Percentiles rank a stretch among this genome's conserved stretches.
These are phyloP conservation scores for Aspergillus costaricaensis DNA, from an alignment of 2,329 filamentous ascomycete species.

Conservation along the genomic window DNA sequence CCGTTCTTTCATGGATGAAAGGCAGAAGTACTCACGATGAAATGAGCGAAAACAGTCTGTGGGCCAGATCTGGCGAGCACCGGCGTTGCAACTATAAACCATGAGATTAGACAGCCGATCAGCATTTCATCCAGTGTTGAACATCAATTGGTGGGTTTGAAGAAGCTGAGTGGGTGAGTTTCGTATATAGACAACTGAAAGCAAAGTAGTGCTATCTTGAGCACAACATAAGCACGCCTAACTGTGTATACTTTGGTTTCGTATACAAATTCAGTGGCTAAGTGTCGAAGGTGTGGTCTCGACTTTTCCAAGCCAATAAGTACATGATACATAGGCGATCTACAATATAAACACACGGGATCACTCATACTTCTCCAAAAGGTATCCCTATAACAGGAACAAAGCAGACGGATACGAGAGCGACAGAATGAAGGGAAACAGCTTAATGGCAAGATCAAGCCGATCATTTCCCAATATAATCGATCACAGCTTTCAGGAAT, in stretches of 20 bases:
- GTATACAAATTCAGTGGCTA: not conserved
- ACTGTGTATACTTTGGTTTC: not conserved
- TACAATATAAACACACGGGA: not conserved
- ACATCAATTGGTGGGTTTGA: not conserved
- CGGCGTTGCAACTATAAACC: not conserved
- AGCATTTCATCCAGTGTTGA: not conserved
- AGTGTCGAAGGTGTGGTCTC: not conserved
- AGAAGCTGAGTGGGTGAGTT: not conserved
- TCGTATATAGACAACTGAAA: not conserved
- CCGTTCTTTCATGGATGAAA: not conserved
- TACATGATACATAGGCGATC: not conserved
- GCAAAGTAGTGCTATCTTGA: not conserved
- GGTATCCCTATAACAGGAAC: not conserved
- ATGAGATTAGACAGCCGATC: not conserved
- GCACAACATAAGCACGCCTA: not conserved
- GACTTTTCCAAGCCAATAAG: not conserved
- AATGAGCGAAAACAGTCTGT: conserved; percentile 39
- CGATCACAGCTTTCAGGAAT: not conserved
- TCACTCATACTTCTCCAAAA: not conserved
- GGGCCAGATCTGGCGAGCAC: conserved; percentile 14
- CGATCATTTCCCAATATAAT: not conserved
- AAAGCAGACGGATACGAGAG: not conserved
- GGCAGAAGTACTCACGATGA: conserved; percentile 29
- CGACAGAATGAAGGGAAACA: not conserved
- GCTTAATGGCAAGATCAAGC: not conserved